Base-by-base conservation (phyloP, 768 basidiomycete genomes). In the Termitomyces sp. region DNA sequence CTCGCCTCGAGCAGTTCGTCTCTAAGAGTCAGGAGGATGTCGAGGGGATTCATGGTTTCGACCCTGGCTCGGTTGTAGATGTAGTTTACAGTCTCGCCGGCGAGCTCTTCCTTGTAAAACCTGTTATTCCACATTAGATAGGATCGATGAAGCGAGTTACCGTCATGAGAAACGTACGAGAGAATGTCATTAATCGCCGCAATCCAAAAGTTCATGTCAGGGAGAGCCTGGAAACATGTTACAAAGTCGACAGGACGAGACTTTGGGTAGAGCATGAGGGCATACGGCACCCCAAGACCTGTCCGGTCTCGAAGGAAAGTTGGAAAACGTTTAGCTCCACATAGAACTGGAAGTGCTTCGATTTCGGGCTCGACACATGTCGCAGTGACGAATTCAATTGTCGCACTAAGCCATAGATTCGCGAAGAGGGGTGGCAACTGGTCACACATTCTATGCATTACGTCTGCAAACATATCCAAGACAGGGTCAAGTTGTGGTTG, bases 21-120 rank as follows among this genome's bases (percentile, higher is more conserved):
- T 33, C 55, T 58, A 32, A 67, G 57, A n/a, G 64, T 64, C 4
- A 58, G 22, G 28, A 66, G 39, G 16, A 67, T 61, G 4, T 50
- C 51, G 6, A 62, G 42, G 0, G 60, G 58, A 9, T 52, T 39
- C 36, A 45, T 65, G 2, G 35, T 28, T 22, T 65, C 61, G 3
- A 55, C 58, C 4, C 63, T 55, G 20, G 65, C 61, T 2, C 65
- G 59, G 4, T 66, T 60, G 36, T 69, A 66, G 4, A 65, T 60
- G 36, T 69, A 66, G 53, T 62, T 66, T 5, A 28, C 55, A 2
- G 38, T 62, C 38, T 67, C 66, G 8, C 66, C 68, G 2, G 56
- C 65, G 4, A 69, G 60, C 32, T 67, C 65, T 46, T 69, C 66
- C 28, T 69, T 69, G 36, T 65, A 62, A 38, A 65, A 67, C 3